These are phyloP conservation scores for Solanum aculeatissimum DNA, from an alignment of 305 asterid species.

Conservation along the genomic window DNA sequence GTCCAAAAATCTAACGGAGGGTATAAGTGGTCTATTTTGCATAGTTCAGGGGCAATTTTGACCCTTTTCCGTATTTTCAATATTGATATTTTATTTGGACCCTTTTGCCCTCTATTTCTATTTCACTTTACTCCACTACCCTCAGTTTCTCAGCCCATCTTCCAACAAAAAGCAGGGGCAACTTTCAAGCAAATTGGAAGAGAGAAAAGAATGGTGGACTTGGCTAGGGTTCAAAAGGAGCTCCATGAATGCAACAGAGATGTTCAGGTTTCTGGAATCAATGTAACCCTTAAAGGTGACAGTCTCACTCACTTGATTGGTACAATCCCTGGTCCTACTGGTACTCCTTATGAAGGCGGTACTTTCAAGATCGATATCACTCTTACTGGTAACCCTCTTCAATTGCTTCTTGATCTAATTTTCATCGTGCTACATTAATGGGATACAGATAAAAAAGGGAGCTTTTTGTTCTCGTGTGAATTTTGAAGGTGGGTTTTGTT, in stretches of 20 bases:
- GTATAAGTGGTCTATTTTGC: too few species aligned
- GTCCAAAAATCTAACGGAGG: too few species aligned
- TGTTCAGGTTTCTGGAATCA: slow-evolving; percentile 65
- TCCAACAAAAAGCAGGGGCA: neutral
- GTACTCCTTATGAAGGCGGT: slow-evolving; percentile 93
- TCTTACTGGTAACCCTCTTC: slow-evolving; percentile 38
- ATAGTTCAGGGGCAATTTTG: too few species aligned
- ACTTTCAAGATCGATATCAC: slow-evolving; percentile 77
- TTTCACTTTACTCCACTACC: neutral
- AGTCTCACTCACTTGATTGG: slow-evolving; percentile 61
- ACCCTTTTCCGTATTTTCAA: too few species aligned
- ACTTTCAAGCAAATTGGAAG: neutral
- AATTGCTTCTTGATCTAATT: neutral
- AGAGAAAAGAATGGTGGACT: slow-evolving; percentile 51
- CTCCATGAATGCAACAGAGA: slow-evolving; percentile 83
- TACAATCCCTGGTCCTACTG: slow-evolving; percentile 78
- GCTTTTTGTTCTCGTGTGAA: neutral
- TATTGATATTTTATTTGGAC: neutral
- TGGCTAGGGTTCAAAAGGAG: slow-evolving; percentile 85
- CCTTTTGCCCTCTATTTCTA: neutral
- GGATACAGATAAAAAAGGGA: neutral
- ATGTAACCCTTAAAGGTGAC: slow-evolving; percentile 51
- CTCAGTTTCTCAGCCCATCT: neutral
- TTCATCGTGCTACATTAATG: neutral
- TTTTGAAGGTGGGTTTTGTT: neutral